Evolutionary conservation across 371 early-diverging fungal species (phyloP), one percentile per base, ranked within the genome.

Genomic region (Basidiobolus meristosporus): DNA sequence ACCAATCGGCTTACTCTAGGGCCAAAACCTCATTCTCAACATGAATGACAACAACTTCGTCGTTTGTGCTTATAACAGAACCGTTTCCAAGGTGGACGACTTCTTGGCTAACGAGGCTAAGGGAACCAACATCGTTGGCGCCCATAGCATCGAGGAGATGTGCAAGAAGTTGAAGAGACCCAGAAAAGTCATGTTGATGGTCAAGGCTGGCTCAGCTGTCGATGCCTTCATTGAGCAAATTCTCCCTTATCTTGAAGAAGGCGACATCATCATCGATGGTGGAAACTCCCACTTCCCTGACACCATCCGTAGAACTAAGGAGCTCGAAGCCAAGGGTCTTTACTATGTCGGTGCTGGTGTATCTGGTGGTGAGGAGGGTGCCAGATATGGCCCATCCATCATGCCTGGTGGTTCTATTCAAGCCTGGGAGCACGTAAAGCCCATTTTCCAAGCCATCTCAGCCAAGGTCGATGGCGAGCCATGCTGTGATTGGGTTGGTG

Each of bases 401-500:
- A 99, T 98, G 98, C 97, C 96, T 44, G 99, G 99, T 54, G 98
- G 98, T 52, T 72, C 81, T 52, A 66, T 68, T 36, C 78, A 66
- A 43, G 95, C 91, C 39, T 99, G 98, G 97, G 79, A 77, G 21
- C 71, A 68, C 47, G 65, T 92, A 53, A 80, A 90, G 71, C 70
- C 75, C 41, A 90, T 99, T 53, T 90, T 98, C 77, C 90, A 92
- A 62, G 77, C 79, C 34, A 84, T 96, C 50, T 64, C 97, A 42
- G 97, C 95, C 57, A 82, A 84, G 47, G 67, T 69, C 38, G 74
- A 73, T 52, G 77, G 77, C 44, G 77, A 81, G 49, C 84, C 96
- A 34, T 99, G 98, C 79, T 98, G 98, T 60, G 92, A 92, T 64
- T 96, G 97, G 93, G 91, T 99, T 44, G 98, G 99, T 46, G 84